These are phyloP conservation scores for Vicia sativa DNA, from an alignment of 306 rosid genomes.

Conservation along the genomic window DNA sequence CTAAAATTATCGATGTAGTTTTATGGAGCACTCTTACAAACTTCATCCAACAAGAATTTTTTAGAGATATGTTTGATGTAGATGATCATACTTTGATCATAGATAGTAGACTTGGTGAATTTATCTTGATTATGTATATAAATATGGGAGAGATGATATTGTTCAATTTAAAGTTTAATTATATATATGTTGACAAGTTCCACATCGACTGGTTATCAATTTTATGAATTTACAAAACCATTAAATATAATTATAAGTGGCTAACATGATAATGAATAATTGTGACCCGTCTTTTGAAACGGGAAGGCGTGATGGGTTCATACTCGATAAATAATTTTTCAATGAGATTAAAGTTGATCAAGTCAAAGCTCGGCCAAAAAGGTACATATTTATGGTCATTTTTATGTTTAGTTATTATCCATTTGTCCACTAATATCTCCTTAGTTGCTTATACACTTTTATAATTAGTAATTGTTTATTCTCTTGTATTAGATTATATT, in stretches of 20 bases:
- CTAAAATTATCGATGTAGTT: too few relatives aligned
- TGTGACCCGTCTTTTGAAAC: not conserved
- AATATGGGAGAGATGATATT: too few relatives aligned
- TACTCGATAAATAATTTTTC: not conserved
- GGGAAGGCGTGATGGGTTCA: not conserved
- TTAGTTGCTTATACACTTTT: not conserved
- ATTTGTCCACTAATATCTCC: too few relatives aligned
- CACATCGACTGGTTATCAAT: not conserved
- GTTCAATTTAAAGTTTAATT: not conserved
- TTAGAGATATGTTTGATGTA: too few relatives aligned
- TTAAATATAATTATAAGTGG: not conserved
- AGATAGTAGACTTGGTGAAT: too few relatives aligned
- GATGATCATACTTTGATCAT: too few relatives aligned
- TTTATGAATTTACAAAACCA: not conserved
- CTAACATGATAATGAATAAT: not conserved
- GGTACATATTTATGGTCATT: not conserved
- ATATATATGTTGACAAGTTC: not conserved
- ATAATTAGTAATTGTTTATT: too few relatives aligned
- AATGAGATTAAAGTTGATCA: not conserved
- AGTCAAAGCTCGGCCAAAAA: not conserved
- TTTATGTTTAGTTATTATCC: too few relatives aligned
- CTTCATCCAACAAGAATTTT: not conserved
- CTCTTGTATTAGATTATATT: too few relatives aligned
- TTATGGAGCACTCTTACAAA: too few relatives aligned
- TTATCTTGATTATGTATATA: too few relatives aligned